Base-by-base conservation (phyloP, 23 red algal species). In the Gracilaria gracilis region DNA sequence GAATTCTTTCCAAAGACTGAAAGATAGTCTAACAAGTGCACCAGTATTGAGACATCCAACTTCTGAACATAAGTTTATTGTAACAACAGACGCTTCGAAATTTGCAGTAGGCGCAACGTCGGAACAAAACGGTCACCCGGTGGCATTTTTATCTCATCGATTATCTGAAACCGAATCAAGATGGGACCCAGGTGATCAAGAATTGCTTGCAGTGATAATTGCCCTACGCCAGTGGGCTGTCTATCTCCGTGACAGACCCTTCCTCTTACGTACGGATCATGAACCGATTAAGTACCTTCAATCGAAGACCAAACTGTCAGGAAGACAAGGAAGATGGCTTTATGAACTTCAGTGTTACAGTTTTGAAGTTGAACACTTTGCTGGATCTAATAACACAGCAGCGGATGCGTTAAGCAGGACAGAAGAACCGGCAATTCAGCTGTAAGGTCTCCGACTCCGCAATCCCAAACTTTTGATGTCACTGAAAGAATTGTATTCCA, bases 101-200 rank as follows among this genome's bases (percentile, higher is more conserved):
- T 67, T 32, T 67, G 62, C 0, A 11, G 25, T 67, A 12, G 62
- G 27, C 13, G 62, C 62, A 67, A 67, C 32, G 13, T 17, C 19
- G 62, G 62, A 67, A 2, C 62, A 67, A 32, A 19, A 67, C 13
- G 62, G 62, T 11, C 62, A 67, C 0, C 32, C 62, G 13, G 62
- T 67, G 9, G 25, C 32, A 67, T 67, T 15, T 19, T 67, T 67
- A 67, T 67, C 62, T 9, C 27, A 67, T 67, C 25, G 62, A 67
- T 32, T 29, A 13, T 67, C 32, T 13, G 0, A 67, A 35, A 1
- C 0, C 13, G 62, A 67, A 19, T 15, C 62, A 32, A 67, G 62
- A 35, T 67, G 62, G 62, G 62, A 67, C 17, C 12, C 62, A 67
- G 62, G 62, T 15, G 62, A 67, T 67, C 62, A 67, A 48, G 62